Evolutionary conservation across 2,329 filamentous ascomycete genomes (phyloP).

Genomic region (Trichophyton mentagrophytes): DNA sequence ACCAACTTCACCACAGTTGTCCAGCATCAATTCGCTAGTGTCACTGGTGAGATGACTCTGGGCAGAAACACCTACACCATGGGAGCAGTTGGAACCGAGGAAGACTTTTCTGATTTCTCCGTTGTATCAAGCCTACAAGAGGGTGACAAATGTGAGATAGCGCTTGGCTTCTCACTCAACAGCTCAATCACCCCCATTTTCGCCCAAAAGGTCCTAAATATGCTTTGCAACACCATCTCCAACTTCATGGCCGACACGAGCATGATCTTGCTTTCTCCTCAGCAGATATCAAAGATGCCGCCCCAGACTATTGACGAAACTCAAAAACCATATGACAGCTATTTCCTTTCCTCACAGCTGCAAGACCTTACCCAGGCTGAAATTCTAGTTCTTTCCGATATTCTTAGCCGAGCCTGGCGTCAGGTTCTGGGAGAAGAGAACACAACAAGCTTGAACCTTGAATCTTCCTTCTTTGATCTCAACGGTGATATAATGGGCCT

Average conservation of each 20-base stretch:
- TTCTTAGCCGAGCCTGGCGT: constrained; percentile 29
- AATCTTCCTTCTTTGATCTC: constrained; percentile 31
- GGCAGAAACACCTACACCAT: constrained; percentile 29
- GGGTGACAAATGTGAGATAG: constrained; percentile 23
- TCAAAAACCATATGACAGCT: constrained; percentile 17
- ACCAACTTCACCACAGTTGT: constrained; percentile 31
- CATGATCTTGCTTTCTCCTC: constrained; percentile 22
- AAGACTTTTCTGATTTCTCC: constrained; percentile 30
- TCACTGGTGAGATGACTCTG: constrained; percentile 25
- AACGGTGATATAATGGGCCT: constrained; percentile 32
- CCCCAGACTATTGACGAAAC: constrained; percentile 20
- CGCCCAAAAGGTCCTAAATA: constrained; percentile 26
- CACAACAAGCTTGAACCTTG: constrained; percentile 21
- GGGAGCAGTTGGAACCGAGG: constrained; percentile 28
- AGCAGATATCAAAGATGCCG: constrained; percentile 22
- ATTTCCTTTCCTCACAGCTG: constrained; percentile 26
- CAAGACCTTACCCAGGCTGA: constrained; percentile 28
- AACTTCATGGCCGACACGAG: constrained; percentile 27
- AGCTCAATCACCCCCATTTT: constrained; percentile 23
- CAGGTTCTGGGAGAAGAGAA: constrained; percentile 24
- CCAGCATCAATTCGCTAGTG: constrained; percentile 28
- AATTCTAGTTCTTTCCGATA: constrained; percentile 28
- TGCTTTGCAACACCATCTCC: constrained; percentile 29
- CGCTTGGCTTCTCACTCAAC: constrained; percentile 28
- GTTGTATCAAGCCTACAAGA: constrained; percentile 27